Evolutionary conservation across 331 rosid species (phyloP), one percentile per base, ranked within the genome.

Genomic region (Arachis monticola): DNA sequence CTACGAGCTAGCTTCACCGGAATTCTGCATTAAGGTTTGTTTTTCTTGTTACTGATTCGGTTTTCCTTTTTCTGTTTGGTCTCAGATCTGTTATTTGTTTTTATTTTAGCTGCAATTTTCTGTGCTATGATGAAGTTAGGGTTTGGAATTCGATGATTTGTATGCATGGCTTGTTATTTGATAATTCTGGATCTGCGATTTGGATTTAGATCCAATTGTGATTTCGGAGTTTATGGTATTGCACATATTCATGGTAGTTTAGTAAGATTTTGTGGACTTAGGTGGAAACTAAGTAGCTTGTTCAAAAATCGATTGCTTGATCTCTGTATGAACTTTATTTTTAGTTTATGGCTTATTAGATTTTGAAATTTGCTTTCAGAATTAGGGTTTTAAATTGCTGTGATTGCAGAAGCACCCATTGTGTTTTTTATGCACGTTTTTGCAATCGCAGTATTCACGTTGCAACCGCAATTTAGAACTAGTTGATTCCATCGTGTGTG

Each of bases 31-130:
- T 22, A 41, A 73, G 75, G 85, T 84, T 35, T 0, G 1, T 32
- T 2, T 55, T 10, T 44, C 46, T 0, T 8, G 45, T 17, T 48
- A 14, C 51, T 11, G 35, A 6, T 31, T 3, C 8, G 11, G 45
- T 30, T n/a, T 11, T 3, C 7, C 46, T 42, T 31, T 41, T 27
- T 17, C 8, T 17, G 7, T 14, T 66, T 10, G 1, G 22, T 55
- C 59, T 30, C 63, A 62, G 77, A 80, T 80, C 70, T 80, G 31
- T 11, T 2, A 0, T 32, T 3, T 30, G 12, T 51, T 11, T 51
- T 6, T 4, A 7, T n/a, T 12, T 52, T 52, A 35, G 11, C 9
- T 8, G 3, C 10, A 1, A 5, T 57, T 59, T 74, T 73, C 9
- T 50, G 40, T 47, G 61, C 31, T 65, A 30, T 44, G 30, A 32